Evolutionary conservation across 2,329 filamentous ascomycete genomes (phyloP).

Genomic region (Orbilia quercus): DNA sequence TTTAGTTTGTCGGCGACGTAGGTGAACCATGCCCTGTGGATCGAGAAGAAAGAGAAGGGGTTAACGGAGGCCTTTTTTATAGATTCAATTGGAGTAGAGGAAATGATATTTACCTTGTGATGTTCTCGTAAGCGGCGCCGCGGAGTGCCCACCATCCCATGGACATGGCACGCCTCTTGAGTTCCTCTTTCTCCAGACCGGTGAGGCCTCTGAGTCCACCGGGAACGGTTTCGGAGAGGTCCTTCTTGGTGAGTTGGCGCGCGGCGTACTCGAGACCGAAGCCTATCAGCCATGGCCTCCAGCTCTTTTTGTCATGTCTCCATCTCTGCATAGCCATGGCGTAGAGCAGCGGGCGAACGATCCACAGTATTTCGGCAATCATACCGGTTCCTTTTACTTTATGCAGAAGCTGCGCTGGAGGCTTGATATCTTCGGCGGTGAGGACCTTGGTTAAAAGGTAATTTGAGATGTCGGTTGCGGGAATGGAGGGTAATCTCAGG

Average conservation of each 20-base stretch:
- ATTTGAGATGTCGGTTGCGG: constrained; percentile 79
- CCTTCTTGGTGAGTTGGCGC: constrained; percentile 80
- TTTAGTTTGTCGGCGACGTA: constrained; percentile 77
- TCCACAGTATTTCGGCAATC: constrained; percentile 89
- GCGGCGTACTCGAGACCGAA: constrained; percentile 87
- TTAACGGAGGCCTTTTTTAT: constrained; percentile 56
- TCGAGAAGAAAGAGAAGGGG: not conserved
- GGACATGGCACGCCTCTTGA: constrained; percentile 86
- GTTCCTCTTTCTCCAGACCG: constrained; percentile 87
- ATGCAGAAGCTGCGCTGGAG: constrained; percentile 86
- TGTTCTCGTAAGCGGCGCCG: constrained; percentile 94
- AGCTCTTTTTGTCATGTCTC: constrained; percentile 78
- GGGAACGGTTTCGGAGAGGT: constrained; percentile 72
- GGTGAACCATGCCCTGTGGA: constrained; percentile 71
- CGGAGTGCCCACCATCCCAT: constrained; percentile 97
- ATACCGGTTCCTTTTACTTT: constrained; percentile 78
- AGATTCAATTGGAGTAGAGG: constrained; percentile 57
- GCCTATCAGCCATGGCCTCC: constrained; percentile 91
- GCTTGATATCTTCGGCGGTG: constrained; percentile 95
- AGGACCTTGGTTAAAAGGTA: constrained; percentile 91
- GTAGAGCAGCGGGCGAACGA: constrained; percentile 87
- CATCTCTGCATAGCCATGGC: constrained; percentile 81
- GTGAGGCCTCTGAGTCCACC: constrained; percentile 81
- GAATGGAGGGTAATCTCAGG: constrained; percentile 83
- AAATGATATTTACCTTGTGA: constrained; percentile 71